Conservation (phyloP, 1,284 basidiomycete species). For the Thelephora terrestris region DNA sequence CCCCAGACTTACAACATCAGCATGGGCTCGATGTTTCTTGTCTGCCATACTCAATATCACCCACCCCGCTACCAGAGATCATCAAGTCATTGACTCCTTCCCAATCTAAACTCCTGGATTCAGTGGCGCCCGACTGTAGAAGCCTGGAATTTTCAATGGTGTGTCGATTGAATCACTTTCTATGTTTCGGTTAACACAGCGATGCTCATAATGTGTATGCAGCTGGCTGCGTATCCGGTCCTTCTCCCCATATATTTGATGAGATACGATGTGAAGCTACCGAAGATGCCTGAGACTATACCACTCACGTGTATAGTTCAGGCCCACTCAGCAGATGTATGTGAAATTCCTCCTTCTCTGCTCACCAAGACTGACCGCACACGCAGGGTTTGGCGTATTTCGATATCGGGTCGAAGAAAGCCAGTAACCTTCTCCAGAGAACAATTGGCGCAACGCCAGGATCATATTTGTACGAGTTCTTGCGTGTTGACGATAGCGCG, state of each 20-base stretch:
- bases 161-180: conserved; percentile 5
- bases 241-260: conserved; percentile 31
- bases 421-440: too few relatives aligned
- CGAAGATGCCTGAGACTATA: neutral
- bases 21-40: conserved; percentile 26
- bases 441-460: too few relatives aligned
- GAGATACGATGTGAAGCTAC: conserved; percentile 17
- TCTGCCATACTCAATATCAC: conserved; percentile 25
- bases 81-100: conserved; percentile 15
- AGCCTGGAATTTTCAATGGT: conserved; percentile 25
- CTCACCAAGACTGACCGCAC: neutral
- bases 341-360: neutral
- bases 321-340: neutral
- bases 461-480: too few relatives aligned
- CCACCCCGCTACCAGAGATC: conserved; percentile 21
- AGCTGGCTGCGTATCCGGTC: too few relatives aligned
- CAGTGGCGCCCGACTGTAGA: conserved; percentile 19
- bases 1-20: conserved; percentile 21
- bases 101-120: conserved; percentile 18
- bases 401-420: neutral
- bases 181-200: neutral
- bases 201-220: conserved; percentile 8
- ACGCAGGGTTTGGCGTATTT: neutral
- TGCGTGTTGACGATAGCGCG: too few relatives aligned
- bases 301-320: neutral